Conservation (phyloP, 2,329 filamentous ascomycete species). For the Diaporthe sp. region DNA sequence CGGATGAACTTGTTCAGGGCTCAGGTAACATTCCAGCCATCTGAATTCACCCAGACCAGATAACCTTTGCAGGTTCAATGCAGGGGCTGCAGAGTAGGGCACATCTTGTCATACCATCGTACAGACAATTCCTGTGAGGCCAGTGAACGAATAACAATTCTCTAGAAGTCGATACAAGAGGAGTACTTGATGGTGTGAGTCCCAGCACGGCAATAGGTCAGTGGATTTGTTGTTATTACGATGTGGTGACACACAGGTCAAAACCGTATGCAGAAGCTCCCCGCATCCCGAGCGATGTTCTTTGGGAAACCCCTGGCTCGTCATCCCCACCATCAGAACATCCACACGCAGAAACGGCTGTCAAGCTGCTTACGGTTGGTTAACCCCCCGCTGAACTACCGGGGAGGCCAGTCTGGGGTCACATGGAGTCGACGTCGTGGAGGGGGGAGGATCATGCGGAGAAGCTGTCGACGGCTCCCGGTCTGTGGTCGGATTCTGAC, state of each 20-base stretch:
- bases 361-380: not conserved
- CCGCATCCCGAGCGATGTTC: not conserved
- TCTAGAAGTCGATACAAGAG: not conserved
- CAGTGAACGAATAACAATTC: not conserved
- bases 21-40: slow-evolving; percentile 4
- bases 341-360: not conserved
- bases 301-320: not conserved
- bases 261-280: not conserved
- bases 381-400: not conserved
- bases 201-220: not conserved
- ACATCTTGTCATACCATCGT: not conserved
- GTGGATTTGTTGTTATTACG: not conserved
- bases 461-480: slow-evolving; percentile 16
- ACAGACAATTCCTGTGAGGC: too few species aligned
- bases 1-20: not conserved
- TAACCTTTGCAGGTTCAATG: not conserved
- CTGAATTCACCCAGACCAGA: not conserved
- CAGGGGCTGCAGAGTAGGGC: not conserved
- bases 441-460: slow-evolving; percentile 18
- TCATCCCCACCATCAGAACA: not conserved
- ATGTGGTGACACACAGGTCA: not conserved
- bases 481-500: not conserved
- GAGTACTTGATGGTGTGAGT: not conserved
- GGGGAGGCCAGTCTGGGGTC: not conserved
- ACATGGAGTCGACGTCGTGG: slow-evolving; percentile 18